Evolutionary conservation across 2,329 filamentous ascomycete genomes (phyloP).

Genomic region (Talaromyces amestolkiae): DNA sequence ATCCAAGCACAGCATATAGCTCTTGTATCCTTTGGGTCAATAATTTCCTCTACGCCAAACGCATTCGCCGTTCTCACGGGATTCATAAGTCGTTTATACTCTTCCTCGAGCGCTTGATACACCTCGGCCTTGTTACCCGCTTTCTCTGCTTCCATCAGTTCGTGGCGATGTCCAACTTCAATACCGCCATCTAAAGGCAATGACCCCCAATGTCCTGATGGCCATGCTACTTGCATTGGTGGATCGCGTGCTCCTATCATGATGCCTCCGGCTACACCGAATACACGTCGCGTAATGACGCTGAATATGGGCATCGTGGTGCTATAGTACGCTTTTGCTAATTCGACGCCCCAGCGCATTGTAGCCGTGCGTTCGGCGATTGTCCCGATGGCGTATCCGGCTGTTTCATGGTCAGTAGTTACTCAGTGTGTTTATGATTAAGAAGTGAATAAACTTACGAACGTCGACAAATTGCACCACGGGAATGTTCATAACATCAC

Average conservation of each 20-base stretch:
- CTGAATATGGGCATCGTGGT: conserved; percentile 63
- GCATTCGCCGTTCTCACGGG: neutral
- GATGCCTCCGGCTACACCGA: conserved; percentile 63
- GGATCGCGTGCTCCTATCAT: conserved; percentile 64
- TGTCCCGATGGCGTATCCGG: conserved; percentile 63
- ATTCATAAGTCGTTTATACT: neutral
- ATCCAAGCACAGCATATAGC: neutral
- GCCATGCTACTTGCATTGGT: conserved; percentile 62
- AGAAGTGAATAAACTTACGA: neutral
- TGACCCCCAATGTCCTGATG: conserved; percentile 61
- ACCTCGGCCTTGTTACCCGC: neutral
- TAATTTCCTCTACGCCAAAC: neutral
- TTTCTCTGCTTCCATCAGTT: neutral
- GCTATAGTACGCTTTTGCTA: conserved; percentile 61
- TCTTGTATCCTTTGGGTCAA: neutral
- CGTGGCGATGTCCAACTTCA: neutral
- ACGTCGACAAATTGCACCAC: neutral
- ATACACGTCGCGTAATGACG: conserved; percentile 60
- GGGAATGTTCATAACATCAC: neutral
- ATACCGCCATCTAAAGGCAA: conserved; percentile 60
- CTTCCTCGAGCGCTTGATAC: neutral
- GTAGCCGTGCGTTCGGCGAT: conserved; percentile 62
- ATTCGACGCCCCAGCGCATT: conserved; percentile 63
- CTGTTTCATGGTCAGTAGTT: conserved; percentile 10
- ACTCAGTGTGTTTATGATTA: neutral